These are phyloP conservation scores for Prunus mume DNA, from an alignment of 306 rosid species.

Conservation along the genomic window DNA sequence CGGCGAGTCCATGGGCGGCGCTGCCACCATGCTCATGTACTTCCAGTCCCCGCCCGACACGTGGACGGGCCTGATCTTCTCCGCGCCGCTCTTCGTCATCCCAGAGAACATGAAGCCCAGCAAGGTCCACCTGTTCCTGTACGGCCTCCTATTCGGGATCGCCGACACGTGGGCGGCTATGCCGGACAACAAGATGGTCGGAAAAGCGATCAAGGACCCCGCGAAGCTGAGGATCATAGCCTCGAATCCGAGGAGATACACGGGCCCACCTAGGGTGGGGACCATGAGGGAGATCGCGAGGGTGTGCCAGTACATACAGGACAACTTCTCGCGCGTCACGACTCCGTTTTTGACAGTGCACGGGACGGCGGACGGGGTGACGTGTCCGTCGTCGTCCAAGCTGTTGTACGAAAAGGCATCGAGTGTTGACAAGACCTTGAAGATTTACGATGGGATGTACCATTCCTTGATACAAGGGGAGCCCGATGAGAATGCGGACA, in stretches of 20 bases:
- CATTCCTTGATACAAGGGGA: conserved; percentile 93
- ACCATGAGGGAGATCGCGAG: conserved; percentile 89
- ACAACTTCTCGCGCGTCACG: conserved; percentile 62
- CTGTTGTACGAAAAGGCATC: conserved; percentile 71
- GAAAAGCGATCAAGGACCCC: conserved; percentile 82
- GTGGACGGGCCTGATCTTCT: conserved; percentile 89
- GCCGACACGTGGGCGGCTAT: conserved; percentile 95
- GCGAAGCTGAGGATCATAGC: conserved; percentile 77
- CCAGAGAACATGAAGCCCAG: conserved; percentile 96
- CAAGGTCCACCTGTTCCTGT: conserved; percentile 45
- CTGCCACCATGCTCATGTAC: conserved; percentile 71
- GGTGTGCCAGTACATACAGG: conserved; percentile 80
- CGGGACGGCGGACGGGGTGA: conserved; percentile 78
- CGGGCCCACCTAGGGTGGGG: conserved; percentile 89
- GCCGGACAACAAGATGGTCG: conserved; percentile 97
- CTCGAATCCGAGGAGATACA: conserved; percentile 79
- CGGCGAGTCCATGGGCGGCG: conserved; percentile 95
- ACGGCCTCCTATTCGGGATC: conserved; percentile 73
- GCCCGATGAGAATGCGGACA: conserved; percentile 49
- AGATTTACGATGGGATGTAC: conserved; percentile 91
- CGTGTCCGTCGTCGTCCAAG: conserved; percentile 83
- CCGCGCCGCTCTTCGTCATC: conserved; percentile 88
- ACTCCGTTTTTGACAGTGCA: conserved; percentile 82
- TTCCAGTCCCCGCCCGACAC: conserved; percentile 67
- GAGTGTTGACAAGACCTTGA: conserved; percentile 74